Evolutionary conservation across 2,329 filamentous ascomycete species (phyloP).

Genomic region (Colletotrichum sublineola): DNA sequence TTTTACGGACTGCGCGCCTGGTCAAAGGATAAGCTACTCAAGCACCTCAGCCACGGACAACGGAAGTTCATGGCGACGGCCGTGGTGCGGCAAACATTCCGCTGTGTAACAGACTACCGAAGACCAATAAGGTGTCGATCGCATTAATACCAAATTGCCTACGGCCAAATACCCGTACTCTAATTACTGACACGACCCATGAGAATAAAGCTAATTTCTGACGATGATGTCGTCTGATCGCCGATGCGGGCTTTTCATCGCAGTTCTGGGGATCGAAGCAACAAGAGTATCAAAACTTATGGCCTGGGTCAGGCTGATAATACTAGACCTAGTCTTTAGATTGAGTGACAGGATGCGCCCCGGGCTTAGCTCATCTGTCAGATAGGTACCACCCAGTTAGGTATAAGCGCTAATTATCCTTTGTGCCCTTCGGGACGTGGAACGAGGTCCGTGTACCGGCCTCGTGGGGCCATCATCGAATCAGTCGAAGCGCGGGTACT

Average conservation of each 20-base stretch:
- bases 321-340: conserved; percentile 1
- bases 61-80: background rate
- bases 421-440: conserved; percentile 21
- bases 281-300: conserved; percentile 12
- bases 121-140: background rate
- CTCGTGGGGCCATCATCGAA: conserved; percentile 25
- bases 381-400: conserved; percentile 27
- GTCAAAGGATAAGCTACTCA: background rate
- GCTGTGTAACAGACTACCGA: background rate
- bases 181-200: background rate
- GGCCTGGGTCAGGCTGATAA: conserved; percentile 2
- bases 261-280: conserved; percentile 30
- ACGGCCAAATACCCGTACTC: too few relatives aligned
- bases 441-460: conserved; percentile 25
- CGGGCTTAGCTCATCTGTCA: conserved; percentile 24
- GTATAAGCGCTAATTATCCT: conserved; percentile 17
- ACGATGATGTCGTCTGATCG: conserved; percentile 20
- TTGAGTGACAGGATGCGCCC: conserved; percentile 18
- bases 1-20: background rate
- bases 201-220: conserved; percentile 1
- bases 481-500: conserved; percentile 1
- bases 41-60: background rate
- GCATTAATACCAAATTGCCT: too few relatives aligned
- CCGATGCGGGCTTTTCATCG: conserved; percentile 35
- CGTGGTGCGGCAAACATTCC: too few relatives aligned